Conservation (phyloP, 768 basidiomycete species). For the Omphalotus guepiniiformis region DNA sequence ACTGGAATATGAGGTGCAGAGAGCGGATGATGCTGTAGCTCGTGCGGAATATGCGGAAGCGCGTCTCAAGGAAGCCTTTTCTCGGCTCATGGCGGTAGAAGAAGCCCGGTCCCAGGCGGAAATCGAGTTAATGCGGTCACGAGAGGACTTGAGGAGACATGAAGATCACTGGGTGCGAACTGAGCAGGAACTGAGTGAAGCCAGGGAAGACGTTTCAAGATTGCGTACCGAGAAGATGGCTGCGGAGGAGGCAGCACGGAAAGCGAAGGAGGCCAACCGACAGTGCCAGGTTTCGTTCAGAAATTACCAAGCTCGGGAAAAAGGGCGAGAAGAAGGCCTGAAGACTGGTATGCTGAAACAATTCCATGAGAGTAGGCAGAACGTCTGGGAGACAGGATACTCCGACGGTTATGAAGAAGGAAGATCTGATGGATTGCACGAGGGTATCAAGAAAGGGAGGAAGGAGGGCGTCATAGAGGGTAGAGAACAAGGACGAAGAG, state of each 20-base stretch:
- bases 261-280: conserved; percentile 39
- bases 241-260: conserved; percentile 39
- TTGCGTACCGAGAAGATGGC: conserved; percentile 31
- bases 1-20: conserved; percentile 52
- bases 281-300: conserved; percentile 40
- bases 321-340: conserved; percentile 38
- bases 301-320: conserved; percentile 40
- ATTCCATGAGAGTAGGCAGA: conserved; percentile 38
- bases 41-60: conserved; percentile 51
- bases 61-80: conserved; percentile 36
- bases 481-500: conserved; percentile 33
- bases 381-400: conserved; percentile 44
- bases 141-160: conserved; percentile 41
- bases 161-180: conserved; percentile 43
- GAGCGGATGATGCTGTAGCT: conserved; percentile 46
- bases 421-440: conserved; percentile 31
- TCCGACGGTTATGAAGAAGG: conserved; percentile 45
- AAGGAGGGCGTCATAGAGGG: conserved; percentile 35
- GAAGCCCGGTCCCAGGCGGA: conserved; percentile 34
- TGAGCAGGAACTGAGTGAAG: conserved; percentile 36
- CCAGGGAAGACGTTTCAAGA: conserved; percentile 31
- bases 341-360: conserved; percentile 37
- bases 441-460: conserved; percentile 39
- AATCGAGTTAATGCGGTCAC: conserved; percentile 19
- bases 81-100: conserved; percentile 37